Conservation (phyloP, 208 protist species). For the Crithidia fasciculata region DNA sequence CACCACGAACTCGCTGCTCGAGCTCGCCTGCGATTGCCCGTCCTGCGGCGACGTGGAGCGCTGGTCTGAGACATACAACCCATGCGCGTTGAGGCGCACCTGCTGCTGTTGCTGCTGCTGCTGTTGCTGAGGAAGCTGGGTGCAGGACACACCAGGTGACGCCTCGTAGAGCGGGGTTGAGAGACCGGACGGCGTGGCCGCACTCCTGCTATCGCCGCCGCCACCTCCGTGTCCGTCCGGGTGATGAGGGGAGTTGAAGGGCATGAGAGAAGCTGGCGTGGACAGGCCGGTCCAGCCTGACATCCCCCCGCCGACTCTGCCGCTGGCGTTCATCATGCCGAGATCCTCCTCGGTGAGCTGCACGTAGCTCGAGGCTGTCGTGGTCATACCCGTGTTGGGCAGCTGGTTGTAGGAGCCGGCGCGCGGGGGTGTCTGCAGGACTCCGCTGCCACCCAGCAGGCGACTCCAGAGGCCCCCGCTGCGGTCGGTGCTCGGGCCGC, state of each 20-base stretch:
- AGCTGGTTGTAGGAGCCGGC: not conserved
- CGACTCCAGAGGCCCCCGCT: slow-evolving; percentile 24
- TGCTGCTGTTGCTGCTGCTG: slow-evolving; percentile 7
- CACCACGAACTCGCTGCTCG: slow-evolving; percentile 28
- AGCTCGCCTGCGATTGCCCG: slow-evolving; percentile 24
- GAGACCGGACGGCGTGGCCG: not conserved
- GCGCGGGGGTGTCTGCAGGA: slow-evolving; percentile 14
- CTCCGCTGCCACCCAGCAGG: slow-evolving; percentile 17
- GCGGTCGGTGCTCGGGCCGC: slow-evolving; percentile 6
- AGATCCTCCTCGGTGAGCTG: slow-evolving; percentile 33
- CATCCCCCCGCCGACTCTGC: not conserved
- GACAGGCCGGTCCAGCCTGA: slow-evolving; percentile 2
- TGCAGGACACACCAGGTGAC: not conserved
- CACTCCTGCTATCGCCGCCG: slow-evolving; percentile 5
- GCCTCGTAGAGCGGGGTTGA: slow-evolving; percentile 21
- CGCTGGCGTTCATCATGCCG: slow-evolving; percentile 15
- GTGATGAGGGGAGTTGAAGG: not conserved
- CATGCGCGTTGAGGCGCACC: not conserved
- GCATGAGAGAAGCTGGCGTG: slow-evolving; percentile 2
- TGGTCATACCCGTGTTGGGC: slow-evolving; percentile 17
- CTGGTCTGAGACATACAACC: not conserved
- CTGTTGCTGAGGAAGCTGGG: not conserved
- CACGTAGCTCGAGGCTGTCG: slow-evolving; percentile 29
- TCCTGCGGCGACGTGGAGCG: slow-evolving; percentile 3
- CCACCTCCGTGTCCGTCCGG: not conserved